Percentiles rank a stretch among this genome's conserved stretches.
These are phyloP conservation scores for Xylaria sp. DNA, from an alignment of 2,329 filamentous ascomycete species.

Conservation along the genomic window DNA sequence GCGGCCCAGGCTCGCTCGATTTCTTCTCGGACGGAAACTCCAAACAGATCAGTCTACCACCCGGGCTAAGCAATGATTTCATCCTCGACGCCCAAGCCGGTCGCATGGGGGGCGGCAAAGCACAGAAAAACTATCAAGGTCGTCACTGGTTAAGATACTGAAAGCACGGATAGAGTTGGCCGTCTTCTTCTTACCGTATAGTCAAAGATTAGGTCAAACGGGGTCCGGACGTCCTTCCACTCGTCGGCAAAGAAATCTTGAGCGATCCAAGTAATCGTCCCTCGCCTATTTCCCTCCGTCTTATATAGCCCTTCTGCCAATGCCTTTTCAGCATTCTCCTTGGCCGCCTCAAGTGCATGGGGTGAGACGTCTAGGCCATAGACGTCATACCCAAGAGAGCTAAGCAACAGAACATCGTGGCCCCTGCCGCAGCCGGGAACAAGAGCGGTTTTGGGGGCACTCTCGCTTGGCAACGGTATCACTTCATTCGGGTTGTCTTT, in stretches of 20 bases:
- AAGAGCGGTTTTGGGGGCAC: constrained; percentile 60
- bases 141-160: neutral
- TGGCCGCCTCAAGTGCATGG: constrained; percentile 52
- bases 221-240: constrained; percentile 52
- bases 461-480: constrained; percentile 36
- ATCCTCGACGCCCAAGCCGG: constrained; percentile 49
- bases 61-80: constrained; percentile 53
- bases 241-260: constrained; percentile 72
- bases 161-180: neutral
- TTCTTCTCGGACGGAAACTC: constrained; percentile 80
- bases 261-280: constrained; percentile 59
- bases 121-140: constrained; percentile 62
- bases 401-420: constrained; percentile 79
- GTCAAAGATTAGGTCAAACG: constrained; percentile 71
- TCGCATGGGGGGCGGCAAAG: constrained; percentile 59
- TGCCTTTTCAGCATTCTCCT: constrained; percentile 48
- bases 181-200: constrained; percentile 56
- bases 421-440: constrained; percentile 84
- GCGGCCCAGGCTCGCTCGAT: constrained; percentile 69
- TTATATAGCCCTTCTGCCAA: constrained; percentile 47
- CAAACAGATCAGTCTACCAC: constrained; percentile 65
- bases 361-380: constrained; percentile 73
- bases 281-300: constrained; percentile 49
- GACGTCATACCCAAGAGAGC: constrained; percentile 76
- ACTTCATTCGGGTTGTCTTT: constrained; percentile 50